Evolutionary conservation across 2,329 filamentous ascomycete species (phyloP).

Genomic region (Conoideocrella luteorostrata): DNA sequence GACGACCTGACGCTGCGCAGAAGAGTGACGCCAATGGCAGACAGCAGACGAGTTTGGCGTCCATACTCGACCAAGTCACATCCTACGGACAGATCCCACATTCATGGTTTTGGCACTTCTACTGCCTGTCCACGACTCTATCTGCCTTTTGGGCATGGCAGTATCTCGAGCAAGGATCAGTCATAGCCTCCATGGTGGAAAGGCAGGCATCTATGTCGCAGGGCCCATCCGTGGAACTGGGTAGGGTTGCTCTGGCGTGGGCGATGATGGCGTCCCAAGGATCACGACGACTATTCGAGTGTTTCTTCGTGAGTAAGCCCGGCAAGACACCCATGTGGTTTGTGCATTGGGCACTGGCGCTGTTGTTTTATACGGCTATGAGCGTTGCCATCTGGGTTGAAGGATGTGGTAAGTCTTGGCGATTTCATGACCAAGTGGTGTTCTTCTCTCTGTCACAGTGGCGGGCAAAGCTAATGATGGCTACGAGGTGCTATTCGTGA

Average conservation of each 20-base stretch:
- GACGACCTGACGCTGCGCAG: slow-evolving; percentile 18
- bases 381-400: slow-evolving; percentile 80
- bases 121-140: slow-evolving; percentile 61
- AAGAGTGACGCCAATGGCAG: too few relatives aligned
- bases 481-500: slow-evolving; percentile 25
- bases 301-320: slow-evolving; percentile 55
- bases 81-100: slow-evolving; percentile 63
- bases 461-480: background rate
- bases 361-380: slow-evolving; percentile 69
- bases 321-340: slow-evolving; percentile 73
- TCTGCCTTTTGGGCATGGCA: slow-evolving; percentile 71
- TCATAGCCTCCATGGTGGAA: slow-evolving; percentile 43
- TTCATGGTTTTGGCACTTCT: slow-evolving; percentile 85
- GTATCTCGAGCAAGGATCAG: slow-evolving; percentile 45
- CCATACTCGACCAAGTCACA: slow-evolving; percentile 17
- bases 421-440: background rate
- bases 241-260: slow-evolving; percentile 63
- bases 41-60: background rate
- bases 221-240: slow-evolving; percentile 42
- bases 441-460: background rate
- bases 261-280: slow-evolving; percentile 70
- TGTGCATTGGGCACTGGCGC: slow-evolving; percentile 72
- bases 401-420: slow-evolving; percentile 57
- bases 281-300: slow-evolving; percentile 69
- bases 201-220: slow-evolving; percentile 22